Conservation (phyloP, 2,329 filamentous ascomycete genomes). For the Grosmannia huntii region DNA sequence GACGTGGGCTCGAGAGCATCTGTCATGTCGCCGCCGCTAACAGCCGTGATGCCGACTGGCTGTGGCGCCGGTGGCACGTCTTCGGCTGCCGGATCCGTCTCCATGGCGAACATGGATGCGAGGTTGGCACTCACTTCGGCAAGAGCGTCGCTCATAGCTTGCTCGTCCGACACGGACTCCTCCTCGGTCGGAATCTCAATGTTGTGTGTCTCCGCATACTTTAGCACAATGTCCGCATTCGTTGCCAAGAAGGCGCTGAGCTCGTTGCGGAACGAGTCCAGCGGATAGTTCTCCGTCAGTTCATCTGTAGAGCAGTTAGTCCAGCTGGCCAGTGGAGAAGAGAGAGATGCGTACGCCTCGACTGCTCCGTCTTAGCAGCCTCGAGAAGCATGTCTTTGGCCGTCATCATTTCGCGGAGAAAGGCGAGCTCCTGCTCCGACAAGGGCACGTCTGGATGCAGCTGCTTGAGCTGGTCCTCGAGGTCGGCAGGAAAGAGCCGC, state of each 20-base stretch:
- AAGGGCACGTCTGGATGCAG: constrained; percentile 20
- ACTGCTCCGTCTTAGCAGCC: constrained; percentile 36
- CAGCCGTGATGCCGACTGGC: no score
- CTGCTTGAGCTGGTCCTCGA: constrained; percentile 34
- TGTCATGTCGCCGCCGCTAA: background rate
- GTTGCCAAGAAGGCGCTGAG: constrained; percentile 20
- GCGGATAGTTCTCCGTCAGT: constrained; percentile 26
- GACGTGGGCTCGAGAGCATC: background rate
- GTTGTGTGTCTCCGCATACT: constrained; percentile 25
- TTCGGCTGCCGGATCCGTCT: background rate
- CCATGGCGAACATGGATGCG: background rate
- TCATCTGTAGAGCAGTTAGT: constrained; percentile 2
- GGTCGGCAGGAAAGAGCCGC: constrained; percentile 41
- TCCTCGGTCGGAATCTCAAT: constrained; percentile 23
- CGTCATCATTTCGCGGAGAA: constrained; percentile 8
- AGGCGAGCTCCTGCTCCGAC: constrained; percentile 10
- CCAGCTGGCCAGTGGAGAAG: background rate
- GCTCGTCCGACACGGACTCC: constrained; percentile 14
- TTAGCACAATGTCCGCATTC: constrained; percentile 19
- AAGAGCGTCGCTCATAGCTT: background rate
- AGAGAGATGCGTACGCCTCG: constrained; percentile 14
- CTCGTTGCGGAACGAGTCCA: constrained; percentile 23
- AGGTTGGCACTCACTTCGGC: background rate
- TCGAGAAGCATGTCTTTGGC: constrained; percentile 35
- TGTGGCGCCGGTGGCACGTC: background rate